Evolutionary conservation across 768 basidiomycete species (phyloP), one percentile per base, ranked within the genome.

Genomic region (Glaciozyma antarctica): DNA sequence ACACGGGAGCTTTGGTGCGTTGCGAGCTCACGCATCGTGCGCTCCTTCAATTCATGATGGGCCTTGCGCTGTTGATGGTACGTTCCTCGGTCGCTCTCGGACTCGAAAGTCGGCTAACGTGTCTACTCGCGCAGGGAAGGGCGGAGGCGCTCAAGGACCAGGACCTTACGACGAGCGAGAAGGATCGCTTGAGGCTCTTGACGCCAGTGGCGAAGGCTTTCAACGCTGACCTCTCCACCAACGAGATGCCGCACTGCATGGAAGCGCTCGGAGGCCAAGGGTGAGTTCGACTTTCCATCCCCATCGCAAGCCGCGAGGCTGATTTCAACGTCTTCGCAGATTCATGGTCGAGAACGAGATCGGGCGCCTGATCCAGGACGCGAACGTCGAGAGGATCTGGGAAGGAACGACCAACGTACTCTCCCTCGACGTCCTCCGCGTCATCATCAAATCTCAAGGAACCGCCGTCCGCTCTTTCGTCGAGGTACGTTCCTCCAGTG

Each of bases 311-410:
- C 15, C 13, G 22, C 15, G 45, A 45, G 4, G 45, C 17, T 22
- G 5, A 32, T 32, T 9, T 32, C 32, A 32, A 32, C 32, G 4
- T 21, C 19, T 5, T 48, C 21, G 47, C 19, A 19, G 47, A 19
- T 48, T 4, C 21, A 19, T 48, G 87, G 85, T 87, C 70, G 88
- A 90, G 75, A 87, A 83, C 62, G 84, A 82, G 2, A 82, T 89
- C 56, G 86, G 78, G 83, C 81, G 82, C 45, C 71, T 82, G 19
- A 85, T 90, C 34, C 78, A 84, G 6, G 88, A 89, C 77, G 79
- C 80, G 3, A 73, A 86, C 12, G 88, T 88, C 17, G 88, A 89
- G 77, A 86, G 84, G 71, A 88, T 90, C 49, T 89, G 88, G 87
- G 88, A 89, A 76, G 87, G 68, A 13, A 63, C 65, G 19, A 61